phyloP scores from a whole-genome alignment of 1,284 basidiomycete species.

The Fomitopsis betulina region DNA sequence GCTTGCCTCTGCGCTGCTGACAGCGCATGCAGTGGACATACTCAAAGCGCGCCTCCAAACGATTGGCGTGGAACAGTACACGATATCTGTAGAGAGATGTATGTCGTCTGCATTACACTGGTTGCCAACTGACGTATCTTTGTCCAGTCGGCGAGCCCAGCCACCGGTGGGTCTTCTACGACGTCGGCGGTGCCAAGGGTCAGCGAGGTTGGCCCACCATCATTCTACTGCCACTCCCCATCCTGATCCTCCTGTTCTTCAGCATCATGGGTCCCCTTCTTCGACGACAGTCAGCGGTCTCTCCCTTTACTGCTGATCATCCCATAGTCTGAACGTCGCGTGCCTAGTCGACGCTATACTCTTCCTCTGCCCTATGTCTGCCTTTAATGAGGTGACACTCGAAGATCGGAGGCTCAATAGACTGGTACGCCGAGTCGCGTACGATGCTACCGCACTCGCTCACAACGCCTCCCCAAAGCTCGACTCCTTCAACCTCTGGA shows the following conservation, averaged over 20 bases:
- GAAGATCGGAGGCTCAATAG: constrained; percentile 58
- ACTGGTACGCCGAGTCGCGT: constrained; percentile 33
- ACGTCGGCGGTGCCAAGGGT: constrained; percentile 50
- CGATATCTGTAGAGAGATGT: constrained; percentile 45
- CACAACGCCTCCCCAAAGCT: constrained; percentile 28
- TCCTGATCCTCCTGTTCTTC: not conserved
- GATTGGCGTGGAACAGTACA: constrained; percentile 57
- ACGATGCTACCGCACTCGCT: not conserved
- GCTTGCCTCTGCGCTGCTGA: constrained; percentile 7
- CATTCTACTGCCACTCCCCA: not conserved
- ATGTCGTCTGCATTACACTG: not conserved
- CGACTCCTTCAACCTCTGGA: constrained; percentile 59
- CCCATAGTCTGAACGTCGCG: not conserved
- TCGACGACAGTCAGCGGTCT: constrained; percentile 49
- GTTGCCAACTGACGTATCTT: not conserved
- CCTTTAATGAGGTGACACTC: constrained; percentile 57
- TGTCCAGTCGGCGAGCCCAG: constrained; percentile 30
- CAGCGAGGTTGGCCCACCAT: constrained; percentile 40
- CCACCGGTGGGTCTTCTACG: constrained; percentile 54
- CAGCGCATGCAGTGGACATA: constrained; percentile 43
- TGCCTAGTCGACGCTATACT: constrained; percentile 52
- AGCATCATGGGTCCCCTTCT: constrained; percentile 64
- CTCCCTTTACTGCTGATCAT: not conserved
- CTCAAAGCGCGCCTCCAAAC: constrained; percentile 57
- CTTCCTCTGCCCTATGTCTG: constrained; percentile 62